These are phyloP conservation scores for Lycium barbarum DNA, from an alignment of 257 asterid genomes.

Conservation along the genomic window DNA sequence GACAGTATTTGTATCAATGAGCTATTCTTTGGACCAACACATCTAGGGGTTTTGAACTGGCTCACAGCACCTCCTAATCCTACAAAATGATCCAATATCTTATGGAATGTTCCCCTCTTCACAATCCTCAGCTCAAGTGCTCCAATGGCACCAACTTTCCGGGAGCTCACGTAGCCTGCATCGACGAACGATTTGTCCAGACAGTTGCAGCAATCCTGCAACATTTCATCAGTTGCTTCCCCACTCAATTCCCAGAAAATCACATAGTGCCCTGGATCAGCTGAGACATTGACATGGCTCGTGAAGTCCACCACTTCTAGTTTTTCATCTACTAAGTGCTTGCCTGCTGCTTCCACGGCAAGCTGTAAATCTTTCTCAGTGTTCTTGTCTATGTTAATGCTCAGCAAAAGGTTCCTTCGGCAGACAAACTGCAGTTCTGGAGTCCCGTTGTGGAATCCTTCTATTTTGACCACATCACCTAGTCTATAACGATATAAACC, in stretches of 20 bases:
- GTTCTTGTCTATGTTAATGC: slow-evolving; percentile 91
- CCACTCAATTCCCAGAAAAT: slow-evolving; percentile 88
- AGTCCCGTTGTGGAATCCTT: slow-evolving; percentile 79
- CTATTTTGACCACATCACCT: slow-evolving; percentile 88
- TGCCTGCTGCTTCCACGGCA: slow-evolving; percentile 77
- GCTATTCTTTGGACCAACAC: slow-evolving; percentile 68
- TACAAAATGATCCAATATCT: slow-evolving; percentile 86
- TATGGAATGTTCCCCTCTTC: slow-evolving; percentile 77
- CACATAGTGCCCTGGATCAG: slow-evolving; percentile 77
- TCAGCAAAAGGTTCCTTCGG: slow-evolving; percentile 81
- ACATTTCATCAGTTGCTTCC: slow-evolving; percentile 57
- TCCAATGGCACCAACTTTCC: slow-evolving; percentile 69
- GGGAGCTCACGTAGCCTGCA: slow-evolving; percentile 79
- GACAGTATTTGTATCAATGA: slow-evolving; percentile 67
- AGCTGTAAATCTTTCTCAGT: slow-evolving; percentile 89
- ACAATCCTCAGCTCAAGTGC: slow-evolving; percentile 72
- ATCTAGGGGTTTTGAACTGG: slow-evolving; percentile 95
- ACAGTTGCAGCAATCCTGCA: slow-evolving; percentile 86
- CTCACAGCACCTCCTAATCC: slow-evolving; percentile 94
- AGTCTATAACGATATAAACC: slow-evolving; percentile 85
- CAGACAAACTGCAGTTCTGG: slow-evolving; percentile 88
- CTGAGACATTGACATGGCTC: slow-evolving; percentile 63
- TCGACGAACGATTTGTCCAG: slow-evolving; percentile 74
- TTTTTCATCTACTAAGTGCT: slow-evolving; percentile 59
- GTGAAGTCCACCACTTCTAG: slow-evolving; percentile 90